A percentile compares a stretch with the other conserved stretches of the same genome.
phyloP scores from a whole-genome alignment of 1,284 basidiomycete genomes.

The Ceratobasidium sp. region DNA sequence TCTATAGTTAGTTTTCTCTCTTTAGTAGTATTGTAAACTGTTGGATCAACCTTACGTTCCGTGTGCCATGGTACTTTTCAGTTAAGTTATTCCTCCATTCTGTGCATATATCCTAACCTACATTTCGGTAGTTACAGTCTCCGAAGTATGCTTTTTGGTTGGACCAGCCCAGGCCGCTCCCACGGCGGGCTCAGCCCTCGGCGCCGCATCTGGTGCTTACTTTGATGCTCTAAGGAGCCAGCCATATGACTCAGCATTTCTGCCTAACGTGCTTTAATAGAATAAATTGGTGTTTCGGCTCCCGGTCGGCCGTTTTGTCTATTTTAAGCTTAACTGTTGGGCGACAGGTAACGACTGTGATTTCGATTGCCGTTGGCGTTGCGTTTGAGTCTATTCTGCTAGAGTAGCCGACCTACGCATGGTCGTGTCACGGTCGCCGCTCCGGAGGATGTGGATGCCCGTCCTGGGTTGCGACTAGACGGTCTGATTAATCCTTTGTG shows the following conservation, averaged over 20 bases:
- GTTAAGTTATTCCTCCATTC: conserved; percentile 60
- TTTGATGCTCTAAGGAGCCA: too few species aligned
- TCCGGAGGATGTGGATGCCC: conserved; percentile 54
- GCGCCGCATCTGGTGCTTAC: too few species aligned
- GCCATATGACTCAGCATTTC: too few species aligned
- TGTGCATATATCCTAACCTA: not conserved
- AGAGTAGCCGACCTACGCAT: conserved; percentile 72
- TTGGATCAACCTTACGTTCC: conserved; percentile 81
- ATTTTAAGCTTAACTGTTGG: conserved; percentile 72
- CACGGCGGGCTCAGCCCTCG: too few species aligned
- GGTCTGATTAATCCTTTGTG: conserved; percentile 21
- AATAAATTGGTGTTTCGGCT: conserved; percentile 73
- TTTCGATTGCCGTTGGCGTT: conserved; percentile 62
- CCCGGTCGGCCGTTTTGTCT: conserved; percentile 70
- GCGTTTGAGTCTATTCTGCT: conserved; percentile 64
- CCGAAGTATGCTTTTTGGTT: conserved; percentile 77
- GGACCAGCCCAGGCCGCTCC: conserved; percentile 52
- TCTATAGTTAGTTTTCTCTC: conserved; percentile 70
- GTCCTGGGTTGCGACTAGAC: not conserved
- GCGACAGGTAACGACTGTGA: conserved; percentile 64
- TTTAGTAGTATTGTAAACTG: conserved; percentile 71
- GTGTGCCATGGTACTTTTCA: conserved; percentile 73
- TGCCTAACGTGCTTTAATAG: too few species aligned
- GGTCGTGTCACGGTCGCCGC: conserved; percentile 66
- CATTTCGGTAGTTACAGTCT: conserved; percentile 54